These are phyloP conservation scores for Tetrapisispora taiwanensis DNA, from an alignment of 805 yeast genomes.

Conservation along the genomic window DNA sequence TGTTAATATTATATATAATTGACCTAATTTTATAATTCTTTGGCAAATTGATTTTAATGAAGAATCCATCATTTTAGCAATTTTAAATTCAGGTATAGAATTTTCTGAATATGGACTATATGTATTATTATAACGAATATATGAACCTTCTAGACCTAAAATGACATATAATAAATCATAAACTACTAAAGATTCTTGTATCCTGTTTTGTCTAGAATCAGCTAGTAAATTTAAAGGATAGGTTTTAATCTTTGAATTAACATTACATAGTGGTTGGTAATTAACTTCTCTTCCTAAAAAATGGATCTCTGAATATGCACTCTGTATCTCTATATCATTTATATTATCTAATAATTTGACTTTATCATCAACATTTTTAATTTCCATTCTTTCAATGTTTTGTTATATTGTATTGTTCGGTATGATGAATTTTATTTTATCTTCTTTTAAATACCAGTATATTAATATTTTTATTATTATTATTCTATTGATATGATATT, in stretches of 20 bases:
- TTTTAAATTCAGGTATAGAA: constrained; percentile 56
- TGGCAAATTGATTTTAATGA: constrained; percentile 62
- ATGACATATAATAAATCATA: constrained; percentile 62
- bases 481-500: too few species aligned
- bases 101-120: constrained; percentile 38
- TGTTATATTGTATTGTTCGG: too few species aligned
- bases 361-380: constrained; percentile 19
- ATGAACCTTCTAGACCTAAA: constrained; percentile 67
- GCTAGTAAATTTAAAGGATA: constrained; percentile 33
- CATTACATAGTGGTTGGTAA: constrained; percentile 28
- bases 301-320: constrained; percentile 8
- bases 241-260: constrained; percentile 30
- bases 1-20: constrained; percentile 46
- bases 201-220: constrained; percentile 26
- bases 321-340: constrained; percentile 4
- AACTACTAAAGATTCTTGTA: constrained; percentile 65
- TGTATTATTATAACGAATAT: constrained; percentile 55
- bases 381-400: too few species aligned
- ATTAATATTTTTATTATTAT: too few species aligned
- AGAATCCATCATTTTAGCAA: constrained; percentile 63
- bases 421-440: too few species aligned
- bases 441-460: too few species aligned
- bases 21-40: constrained; percentile 52
- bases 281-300: constrained; percentile 26
- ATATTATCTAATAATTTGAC: constrained; percentile 12